Base-by-base conservation (phyloP, 306 rosid genomes). In the Carpinus viminea region DNA sequence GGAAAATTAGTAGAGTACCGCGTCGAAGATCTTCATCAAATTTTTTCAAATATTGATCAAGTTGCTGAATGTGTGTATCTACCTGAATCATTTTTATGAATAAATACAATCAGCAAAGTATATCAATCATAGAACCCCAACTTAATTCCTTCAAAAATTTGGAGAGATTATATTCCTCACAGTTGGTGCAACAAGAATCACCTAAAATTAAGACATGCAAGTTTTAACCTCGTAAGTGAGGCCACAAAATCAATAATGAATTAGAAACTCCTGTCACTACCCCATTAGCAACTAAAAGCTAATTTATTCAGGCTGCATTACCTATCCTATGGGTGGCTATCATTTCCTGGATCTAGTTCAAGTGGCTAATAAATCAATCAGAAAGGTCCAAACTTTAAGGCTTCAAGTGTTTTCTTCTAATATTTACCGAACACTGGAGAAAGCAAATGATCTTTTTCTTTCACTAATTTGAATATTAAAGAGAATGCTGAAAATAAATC, bases 31-130 rank as follows among this genome's bases (percentile, higher is more conserved):
- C 92, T 83, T 91, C 98, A 70, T 89, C 97, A 82, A 90, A 85
- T 78, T 82, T 95, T 83, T 88, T 95, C 89, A 92, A 91, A 86
- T 91, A 91, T 57, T 92, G 97, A 86, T 95, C 98, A 85, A 95
- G 98, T 74, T 95, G 98, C 68, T 92, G 98, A 74, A 92, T 89
- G 77, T 95, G 96, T 12, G 98, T 88, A 84, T 92, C 98, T 45
- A 95, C 97, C 97, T 92, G 88, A 84, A 81, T 78, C 74, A 84
- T 64, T 87, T 48, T 76, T 52, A 81, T 74, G 68, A 70, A 74
- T 54, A 78, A 34, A 70, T 70, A 72, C 78, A 83, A 52, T 60
- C 66, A 72, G 26, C 31, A 72, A 81, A 46, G 38, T 56, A 56
- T 2, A 43, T 51, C 47, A 18, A 83, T n/a, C n/a, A 74, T 59